Base-by-base conservation (phyloP, 148 eudicot species). In the Limonium bicolor region DNA sequence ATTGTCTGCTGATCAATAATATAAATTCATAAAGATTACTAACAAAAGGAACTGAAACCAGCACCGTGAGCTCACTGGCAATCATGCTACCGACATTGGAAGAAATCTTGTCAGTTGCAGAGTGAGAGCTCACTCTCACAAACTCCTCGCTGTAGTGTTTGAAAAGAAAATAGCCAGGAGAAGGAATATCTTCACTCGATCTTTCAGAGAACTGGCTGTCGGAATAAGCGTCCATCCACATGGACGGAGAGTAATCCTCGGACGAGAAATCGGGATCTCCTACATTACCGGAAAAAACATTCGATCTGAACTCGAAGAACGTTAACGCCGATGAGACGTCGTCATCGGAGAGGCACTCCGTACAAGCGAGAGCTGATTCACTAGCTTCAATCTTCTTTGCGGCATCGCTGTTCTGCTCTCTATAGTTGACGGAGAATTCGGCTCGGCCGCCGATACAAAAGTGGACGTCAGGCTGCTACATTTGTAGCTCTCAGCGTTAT, bases 131-230 rank as follows among this genome's bases (percentile, higher is more conserved):
- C 5, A 76, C 60, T 46, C 27, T 48, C 33, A 25, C 62, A 56
- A 92, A 81, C 63, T 78, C 70, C 18, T 69, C 66, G 31, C 57
- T 5, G 30, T 61, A 78, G 39, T 69, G 70, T 41, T 64, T 55
- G 58, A 81, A 69, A 50, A 81, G 68, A 27, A 77, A 65, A 51
- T 55, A 81, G 19, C 78, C 63, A 37, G 82, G 84, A 11, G 99
- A 75, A 17, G 84, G 70, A 62, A 32, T 46, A 21, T 78, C 85
- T 10, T 61, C 74, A 17, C 32, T 34, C 4, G 88, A 78, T 32
- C 62, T 60, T 63, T 75, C 93, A 0, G 99, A 92, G 47, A 92
- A 92, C 27, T 92, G 80, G 55, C 95, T 92, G 17, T 86, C 99
- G n/a, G 95, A 25, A n/a, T n/a, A n/a, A 8, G 14, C 71, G 12